Evolutionary conservation across 805 yeast genomes (phyloP), one percentile per base, ranked within the genome.

Genomic region (Kuraishia piskuri): DNA sequence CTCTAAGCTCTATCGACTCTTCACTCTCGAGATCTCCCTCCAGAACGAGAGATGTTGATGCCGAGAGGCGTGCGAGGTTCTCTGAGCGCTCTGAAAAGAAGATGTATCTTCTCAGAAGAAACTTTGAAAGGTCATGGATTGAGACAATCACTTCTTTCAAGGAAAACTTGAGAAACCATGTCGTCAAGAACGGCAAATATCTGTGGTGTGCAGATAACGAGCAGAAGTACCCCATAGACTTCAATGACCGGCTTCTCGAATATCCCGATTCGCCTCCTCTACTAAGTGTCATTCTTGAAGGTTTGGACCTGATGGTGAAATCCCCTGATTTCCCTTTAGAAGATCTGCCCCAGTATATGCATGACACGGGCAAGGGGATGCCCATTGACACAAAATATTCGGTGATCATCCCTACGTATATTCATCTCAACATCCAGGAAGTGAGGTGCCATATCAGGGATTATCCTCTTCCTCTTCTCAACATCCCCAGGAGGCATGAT

Each of bases 391-490:
- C 90, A 0, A 63, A 73, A 51, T 91, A 81, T 64, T 82, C 92
- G 0, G 72, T 88, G 20, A 63, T 85, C 63, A 61, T 90, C 1
- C 97, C 97, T 0, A 60, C 83, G 53, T 71, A 71, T 64, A 47
- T 86, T 14, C 79, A 83, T 53, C 69, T 88, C 51, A 73, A 69
- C 17, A 71, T 88, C 44, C 68, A 71, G 2, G 95, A 89, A 60
- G 63, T 84, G 12, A 70, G 94, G 55, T 75, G 83, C 60, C 92
- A 88, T 63, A 59, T 91, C 55, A 72, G 94, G 53, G 98, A 91
- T 62, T 90, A 86, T 62, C 97, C 97, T 0, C 62, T 92, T 17
- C 97, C 98, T 0, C 68, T 91, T 50, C 65, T 88, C 8, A 82
- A 83, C 57, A 79, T 91, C 56, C 96, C 96, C 0, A 68, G 73